phyloP scores from a whole-genome alignment of 306 rosid genomes.

The Gynostemma pentaphyllum region DNA sequence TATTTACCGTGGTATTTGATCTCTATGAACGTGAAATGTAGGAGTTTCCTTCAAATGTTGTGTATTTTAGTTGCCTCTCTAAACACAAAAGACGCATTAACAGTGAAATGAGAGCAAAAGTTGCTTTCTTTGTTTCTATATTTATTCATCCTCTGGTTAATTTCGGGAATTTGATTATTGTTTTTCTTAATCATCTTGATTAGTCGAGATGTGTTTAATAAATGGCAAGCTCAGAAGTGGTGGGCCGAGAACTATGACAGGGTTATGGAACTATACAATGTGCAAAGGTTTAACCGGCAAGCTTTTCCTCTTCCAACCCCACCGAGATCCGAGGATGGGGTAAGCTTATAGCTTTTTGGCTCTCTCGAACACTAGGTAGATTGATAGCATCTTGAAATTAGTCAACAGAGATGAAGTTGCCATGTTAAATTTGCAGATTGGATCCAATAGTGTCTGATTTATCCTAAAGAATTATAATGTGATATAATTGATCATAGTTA shows the following conservation, averaged over 20 bases:
- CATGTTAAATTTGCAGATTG: not conserved
- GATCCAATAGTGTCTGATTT: not conserved
- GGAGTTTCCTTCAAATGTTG: not conserved
- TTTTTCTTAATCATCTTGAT: conserved; percentile 6
- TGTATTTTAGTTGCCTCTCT: not conserved
- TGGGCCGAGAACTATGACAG: conserved; percentile 91
- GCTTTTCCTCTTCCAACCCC: conserved; percentile 89
- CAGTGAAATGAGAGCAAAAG: not conserved
- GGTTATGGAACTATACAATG: conserved; percentile 91
- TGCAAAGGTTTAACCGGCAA: conserved; percentile 80
- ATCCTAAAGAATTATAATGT: not conserved
- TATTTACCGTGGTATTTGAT: not conserved
- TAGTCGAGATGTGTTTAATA: conserved; percentile 82
- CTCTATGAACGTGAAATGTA: not conserved
- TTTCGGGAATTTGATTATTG: not conserved
- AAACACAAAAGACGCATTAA: not conserved
- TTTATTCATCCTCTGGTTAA: not conserved
- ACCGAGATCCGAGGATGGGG: conserved; percentile 90
- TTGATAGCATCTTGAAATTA: not conserved
- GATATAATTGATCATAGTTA: not conserved
- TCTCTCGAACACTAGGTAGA: not conserved
- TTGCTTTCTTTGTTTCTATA: not conserved
- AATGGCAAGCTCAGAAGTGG: conserved; percentile 99
- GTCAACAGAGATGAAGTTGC: not conserved
- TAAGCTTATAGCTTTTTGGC: conserved; percentile 19